Evolutionary conservation across 169 alveolate species (phyloP).

Genomic region (Eimeria zaria): DNA sequence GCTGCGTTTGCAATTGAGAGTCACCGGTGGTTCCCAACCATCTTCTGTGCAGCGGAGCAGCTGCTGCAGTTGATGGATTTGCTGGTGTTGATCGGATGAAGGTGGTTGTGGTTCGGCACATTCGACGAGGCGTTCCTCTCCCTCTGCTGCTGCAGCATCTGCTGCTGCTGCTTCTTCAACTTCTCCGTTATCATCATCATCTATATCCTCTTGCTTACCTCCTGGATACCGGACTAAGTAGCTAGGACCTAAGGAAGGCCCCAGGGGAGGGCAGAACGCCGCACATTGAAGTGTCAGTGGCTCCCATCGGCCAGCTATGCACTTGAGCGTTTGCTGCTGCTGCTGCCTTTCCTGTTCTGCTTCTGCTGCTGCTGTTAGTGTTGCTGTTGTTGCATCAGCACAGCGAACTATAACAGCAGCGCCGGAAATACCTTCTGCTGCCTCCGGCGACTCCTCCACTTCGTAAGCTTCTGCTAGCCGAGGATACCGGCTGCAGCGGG

Average conservation of each 20-base stretch:
- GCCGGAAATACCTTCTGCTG: slow-evolving; percentile 65
- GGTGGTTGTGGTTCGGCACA: slow-evolving; percentile 21
- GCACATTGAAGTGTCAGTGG: slow-evolving; percentile 86
- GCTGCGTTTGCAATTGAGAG: slow-evolving; percentile 43
- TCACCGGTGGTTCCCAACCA: slow-evolving; percentile 33
- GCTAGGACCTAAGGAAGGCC: slow-evolving; percentile 64
- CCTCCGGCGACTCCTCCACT: slow-evolving; percentile 48
- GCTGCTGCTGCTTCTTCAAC: slow-evolving; percentile 27
- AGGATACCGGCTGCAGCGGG: slow-evolving; percentile 80
- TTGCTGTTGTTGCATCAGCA: slow-evolving; percentile 65
- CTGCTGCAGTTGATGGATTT: background rate
- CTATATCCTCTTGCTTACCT: background rate
- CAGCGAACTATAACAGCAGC: slow-evolving; percentile 47
- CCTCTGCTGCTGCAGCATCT: slow-evolving; percentile 80
- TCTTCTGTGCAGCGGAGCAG: slow-evolving; percentile 21
- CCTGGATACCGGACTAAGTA: background rate
- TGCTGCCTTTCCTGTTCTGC: background rate
- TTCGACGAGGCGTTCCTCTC: slow-evolving; percentile 45
- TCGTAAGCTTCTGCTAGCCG: slow-evolving; percentile 75
- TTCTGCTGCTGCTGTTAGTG: background rate
- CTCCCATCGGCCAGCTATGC: slow-evolving; percentile 87
- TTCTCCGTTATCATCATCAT: background rate
- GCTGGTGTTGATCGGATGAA: background rate
- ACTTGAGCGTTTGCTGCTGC: slow-evolving; percentile 83
- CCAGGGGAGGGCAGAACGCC: slow-evolving; percentile 86